phyloP scores from a whole-genome alignment of 805 yeast species.

The Blastobotrys chiropterorum region DNA sequence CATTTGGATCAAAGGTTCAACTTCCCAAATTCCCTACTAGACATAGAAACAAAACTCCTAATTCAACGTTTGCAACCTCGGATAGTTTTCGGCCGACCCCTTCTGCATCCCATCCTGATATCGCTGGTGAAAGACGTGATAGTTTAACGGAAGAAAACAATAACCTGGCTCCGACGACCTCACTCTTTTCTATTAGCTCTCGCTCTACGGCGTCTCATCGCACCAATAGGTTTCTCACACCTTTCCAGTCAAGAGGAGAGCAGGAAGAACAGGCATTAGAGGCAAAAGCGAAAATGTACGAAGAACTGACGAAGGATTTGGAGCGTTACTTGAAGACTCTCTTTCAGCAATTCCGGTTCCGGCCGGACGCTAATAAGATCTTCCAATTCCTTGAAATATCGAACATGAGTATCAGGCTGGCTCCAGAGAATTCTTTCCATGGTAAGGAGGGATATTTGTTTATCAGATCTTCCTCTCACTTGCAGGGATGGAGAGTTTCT shows the following conservation, averaged over 20 bases:
- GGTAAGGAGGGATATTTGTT: slow-evolving; percentile 88
- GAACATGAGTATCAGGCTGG: slow-evolving; percentile 74
- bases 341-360: slow-evolving; percentile 51
- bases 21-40: slow-evolving; percentile 39
- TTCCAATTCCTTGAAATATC: slow-evolving; percentile 88
- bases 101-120: background rate
- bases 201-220: slow-evolving; percentile 1
- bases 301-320: slow-evolving; percentile 30
- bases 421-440: slow-evolving; percentile 71
- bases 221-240: background rate
- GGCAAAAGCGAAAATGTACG: slow-evolving; percentile 2
- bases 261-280: background rate
- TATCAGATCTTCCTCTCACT: slow-evolving; percentile 72
- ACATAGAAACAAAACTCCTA: background rate
- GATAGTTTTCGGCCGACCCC: background rate
- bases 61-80: background rate
- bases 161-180: background rate
- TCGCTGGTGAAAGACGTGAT: background rate
- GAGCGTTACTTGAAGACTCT: slow-evolving; percentile 64
- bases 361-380: slow-evolving; percentile 75
- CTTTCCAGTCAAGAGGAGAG: slow-evolving; percentile 1
- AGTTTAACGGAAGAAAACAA: background rate
- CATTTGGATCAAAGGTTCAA: slow-evolving; percentile 25
- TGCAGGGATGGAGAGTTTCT: slow-evolving; percentile 95
- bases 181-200: slow-evolving; percentile 4